Conservation (phyloP, 2,329 filamentous ascomycete genomes). For the Fusarium solani-melongenae region DNA sequence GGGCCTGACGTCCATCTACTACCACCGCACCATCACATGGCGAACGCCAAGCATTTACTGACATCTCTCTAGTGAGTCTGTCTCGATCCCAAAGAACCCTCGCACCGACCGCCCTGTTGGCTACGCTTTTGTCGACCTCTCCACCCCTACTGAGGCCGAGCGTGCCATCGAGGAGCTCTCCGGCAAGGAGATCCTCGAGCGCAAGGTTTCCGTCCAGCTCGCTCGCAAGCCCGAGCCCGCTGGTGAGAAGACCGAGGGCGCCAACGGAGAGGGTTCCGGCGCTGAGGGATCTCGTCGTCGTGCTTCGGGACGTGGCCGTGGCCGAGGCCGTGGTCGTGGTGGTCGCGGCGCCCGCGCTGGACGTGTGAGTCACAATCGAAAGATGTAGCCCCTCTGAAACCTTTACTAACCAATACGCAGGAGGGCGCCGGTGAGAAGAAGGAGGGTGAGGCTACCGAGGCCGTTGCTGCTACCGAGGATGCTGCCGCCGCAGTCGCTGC, state of each 20-base stretch:
- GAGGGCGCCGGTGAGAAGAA: constrained; percentile 57
- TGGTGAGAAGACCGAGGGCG: constrained; percentile 79
- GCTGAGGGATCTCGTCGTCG: constrained; percentile 74
- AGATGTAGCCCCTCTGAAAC: not conserved
- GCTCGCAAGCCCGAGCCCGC: constrained; percentile 95
- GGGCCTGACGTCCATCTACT: not conserved
- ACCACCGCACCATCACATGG: not conserved
- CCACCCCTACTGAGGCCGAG: constrained; percentile 92
- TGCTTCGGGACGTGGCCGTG: constrained; percentile 73
- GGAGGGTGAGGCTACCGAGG: constrained; percentile 56
- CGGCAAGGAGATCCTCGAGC: constrained; percentile 96
- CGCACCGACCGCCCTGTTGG: constrained; percentile 98
- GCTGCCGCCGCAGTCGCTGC: constrained; percentile 57
- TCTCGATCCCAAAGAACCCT: constrained; percentile 99
- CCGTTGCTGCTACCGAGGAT: constrained; percentile 57
- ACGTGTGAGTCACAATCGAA: constrained; percentile 50
- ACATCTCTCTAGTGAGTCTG: constrained; percentile 79
- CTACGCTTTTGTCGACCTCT: constrained; percentile 98
- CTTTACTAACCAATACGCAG: constrained; percentile 36
- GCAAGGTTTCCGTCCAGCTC: constrained; percentile 98
- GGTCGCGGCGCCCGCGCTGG: constrained; percentile 72
- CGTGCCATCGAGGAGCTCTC: constrained; percentile 95
- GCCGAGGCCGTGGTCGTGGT: constrained; percentile 75
- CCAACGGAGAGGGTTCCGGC: constrained; percentile 79
- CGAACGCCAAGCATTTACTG: constrained; percentile 40